Base-by-base conservation (phyloP, 2,329 filamentous ascomycete genomes). In the Botrytis byssoidea region DNA sequence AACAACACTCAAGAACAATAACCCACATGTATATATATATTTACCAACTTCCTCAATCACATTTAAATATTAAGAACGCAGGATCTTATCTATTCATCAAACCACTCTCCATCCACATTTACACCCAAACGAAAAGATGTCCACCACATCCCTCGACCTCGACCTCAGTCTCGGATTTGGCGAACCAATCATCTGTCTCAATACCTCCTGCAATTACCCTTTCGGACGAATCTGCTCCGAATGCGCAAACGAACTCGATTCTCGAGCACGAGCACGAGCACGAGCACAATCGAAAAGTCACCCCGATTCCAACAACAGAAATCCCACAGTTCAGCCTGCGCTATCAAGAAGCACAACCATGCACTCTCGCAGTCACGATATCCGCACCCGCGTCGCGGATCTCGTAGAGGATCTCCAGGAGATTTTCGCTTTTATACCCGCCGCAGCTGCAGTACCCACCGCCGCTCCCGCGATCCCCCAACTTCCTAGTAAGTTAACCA, bases 161-260 rank as follows among this genome's bases (percentile, higher is more conserved):
- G 14, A 25, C 3, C 16, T 20, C 18, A n/a, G 25, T n/a, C 9
- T 20, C 6, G 44, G 3, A 8, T 4, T 42, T 4, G 67, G 25
- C 18, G 74, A 75, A 42, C 76, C 74, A 46, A 55, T 72, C 20
- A 68, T 73, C 8, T 77, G 76, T 42, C 66, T 72, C n/a, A 51
- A 76, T 44, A 46, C 64, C 18, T 44, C 74, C 4, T 77, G 75
- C 29, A 66, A 68, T 2, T 77, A 67, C 57, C 76, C 75, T 4
- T 74, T 72, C 46, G 76, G 76, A 35, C 60, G 73, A 0, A 40
- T 61, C 1, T 77, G 76, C 59, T 4, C 20, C 4, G 20, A 64
- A 8, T 77, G 76, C 55, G 44, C 18, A 0, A 20, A 12, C 1
- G 70, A 51, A 57, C 37, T 57, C 3, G 35, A 57, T 1, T 16